phyloP scores from a whole-genome alignment of 2,329 filamentous ascomycete species.

The Aspergillus costaricaensis region DNA sequence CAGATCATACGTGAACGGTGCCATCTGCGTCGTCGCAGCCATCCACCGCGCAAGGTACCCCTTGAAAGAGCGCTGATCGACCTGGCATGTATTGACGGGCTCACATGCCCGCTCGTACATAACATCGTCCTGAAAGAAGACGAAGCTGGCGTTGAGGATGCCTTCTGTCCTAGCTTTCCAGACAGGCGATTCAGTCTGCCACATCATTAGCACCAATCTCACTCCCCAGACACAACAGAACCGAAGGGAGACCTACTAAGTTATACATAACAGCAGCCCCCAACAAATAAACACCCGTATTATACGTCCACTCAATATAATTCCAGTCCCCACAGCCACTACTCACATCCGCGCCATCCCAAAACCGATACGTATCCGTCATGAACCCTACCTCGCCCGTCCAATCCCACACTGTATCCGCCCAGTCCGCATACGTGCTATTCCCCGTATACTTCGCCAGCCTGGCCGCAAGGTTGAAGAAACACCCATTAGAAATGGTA shows the following conservation, averaged over 20 bases:
- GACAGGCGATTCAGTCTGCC: conserved; percentile 28
- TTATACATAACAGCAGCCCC: conserved; percentile 62
- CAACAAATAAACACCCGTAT: conserved; percentile 56
- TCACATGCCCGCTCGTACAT: conserved; percentile 65
- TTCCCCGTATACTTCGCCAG: conserved; percentile 36
- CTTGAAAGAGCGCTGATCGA: conserved; percentile 68
- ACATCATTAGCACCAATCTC: conserved; percentile 15
- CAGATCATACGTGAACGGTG: conserved; percentile 55
- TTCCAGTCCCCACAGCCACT: conserved; percentile 55
- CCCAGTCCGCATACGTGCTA: conserved; percentile 59
- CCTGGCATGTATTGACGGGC: conserved; percentile 55
- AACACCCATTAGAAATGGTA: conserved; percentile 37
- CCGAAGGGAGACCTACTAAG: conserved; percentile 34
- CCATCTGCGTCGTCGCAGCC: conserved; percentile 59
- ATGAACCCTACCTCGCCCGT: conserved; percentile 53
- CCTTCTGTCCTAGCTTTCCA: conserved; percentile 58
- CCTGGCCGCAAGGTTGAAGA: conserved; percentile 35
- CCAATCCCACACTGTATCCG: conserved; percentile 65
- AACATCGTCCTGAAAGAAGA: conserved; percentile 55
- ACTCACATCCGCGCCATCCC: conserved; percentile 56
- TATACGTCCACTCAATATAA: conserved; percentile 60
- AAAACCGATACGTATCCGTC: conserved; percentile 53
- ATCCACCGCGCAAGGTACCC: conserved; percentile 65
- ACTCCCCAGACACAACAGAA: no score
- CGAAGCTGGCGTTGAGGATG: conserved; percentile 56